Evolutionary conservation across 345 rosid genomes (phyloP), one percentile per base, ranked within the genome.

Genomic region (Erysimum cheiranthoides): DNA sequence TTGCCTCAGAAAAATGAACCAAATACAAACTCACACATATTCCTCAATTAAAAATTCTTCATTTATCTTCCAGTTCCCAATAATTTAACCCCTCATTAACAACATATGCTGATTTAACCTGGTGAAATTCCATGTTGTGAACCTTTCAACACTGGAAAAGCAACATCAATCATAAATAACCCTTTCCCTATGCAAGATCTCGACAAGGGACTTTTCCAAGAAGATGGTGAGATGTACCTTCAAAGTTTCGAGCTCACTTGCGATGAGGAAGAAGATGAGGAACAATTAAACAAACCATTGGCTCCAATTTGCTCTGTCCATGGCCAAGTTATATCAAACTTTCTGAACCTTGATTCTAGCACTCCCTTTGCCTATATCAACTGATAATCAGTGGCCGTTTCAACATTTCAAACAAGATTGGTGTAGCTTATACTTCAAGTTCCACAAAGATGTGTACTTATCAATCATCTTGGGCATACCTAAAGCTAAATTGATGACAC

Each of bases 81-180:
- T 11, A 49, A 27, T 18, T 49, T 27, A 49, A 61, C 16, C 71
- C 35, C 71, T 35, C 56, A 50, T 11, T 34, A 7, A 6, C 21
- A 66, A 67, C 59, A 50, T 46, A 12, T 43, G 30, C 45, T 8
- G n/a, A 45, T 32, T 32, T 18, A 10, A 21, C 47, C 27, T 46
- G 34, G 30, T 21, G 9, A 57, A 45, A 11, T 11, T 43, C 32
- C 34, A 14, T 56, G 53, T 5, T 57, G 18, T 58, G 27, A 70
- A 32, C 3, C 35, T 45, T 59, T 60, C 49, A 71, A 43, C 17
- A 56, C 73, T 31, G 46, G 58, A 71, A 43, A 71, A 46, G 46
- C 66, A 45, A 34, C 25, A 31, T 56, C 32, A 45, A 59, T 47
- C 49, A 59, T 16, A 34, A 8, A 21, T 36, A 36, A 10, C 45